A percentile compares a stretch with the other conserved stretches of the same genome.
Evolutionary conservation across 805 yeast species (phyloP).

Genomic region (Lachancea fermentati): DNA sequence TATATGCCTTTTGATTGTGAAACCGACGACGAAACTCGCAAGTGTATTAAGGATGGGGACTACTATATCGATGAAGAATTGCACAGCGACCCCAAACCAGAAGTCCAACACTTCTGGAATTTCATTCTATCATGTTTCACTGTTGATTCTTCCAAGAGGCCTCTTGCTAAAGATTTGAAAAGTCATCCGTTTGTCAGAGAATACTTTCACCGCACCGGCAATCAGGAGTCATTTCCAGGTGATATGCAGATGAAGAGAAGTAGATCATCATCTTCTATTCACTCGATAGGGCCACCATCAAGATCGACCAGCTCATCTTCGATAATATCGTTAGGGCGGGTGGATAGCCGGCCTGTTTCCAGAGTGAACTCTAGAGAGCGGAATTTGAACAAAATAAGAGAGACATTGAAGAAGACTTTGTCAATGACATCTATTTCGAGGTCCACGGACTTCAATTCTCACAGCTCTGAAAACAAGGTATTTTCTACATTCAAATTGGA

Average conservation of each 20-base stretch:
- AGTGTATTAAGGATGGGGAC: slow-evolving; percentile 56
- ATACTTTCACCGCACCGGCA: slow-evolving; percentile 12
- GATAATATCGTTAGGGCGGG: background rate
- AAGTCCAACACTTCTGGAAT: slow-evolving; percentile 43
- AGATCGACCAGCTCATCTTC: slow-evolving; percentile 12
- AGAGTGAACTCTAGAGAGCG: slow-evolving; percentile 12
- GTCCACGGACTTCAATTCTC: background rate
- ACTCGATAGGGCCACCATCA: slow-evolving; percentile 20
- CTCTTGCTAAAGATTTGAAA: slow-evolving; percentile 40
- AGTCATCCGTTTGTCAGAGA: slow-evolving; percentile 38
- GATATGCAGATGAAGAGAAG: slow-evolving; percentile 11
- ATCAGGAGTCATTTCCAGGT: slow-evolving; percentile 3
- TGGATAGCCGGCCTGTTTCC: background rate
- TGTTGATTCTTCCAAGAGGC: slow-evolving; percentile 41
- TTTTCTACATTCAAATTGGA: slow-evolving; percentile 29
- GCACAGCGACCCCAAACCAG: slow-evolving; percentile 47
- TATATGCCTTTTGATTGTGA: slow-evolving; percentile 78
- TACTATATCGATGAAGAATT: slow-evolving; percentile 56
- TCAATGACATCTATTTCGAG: slow-evolving; percentile 13
- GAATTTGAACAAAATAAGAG: slow-evolving; percentile 17
- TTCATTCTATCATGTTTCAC: slow-evolving; percentile 52
- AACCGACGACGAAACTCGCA: slow-evolving; percentile 57
- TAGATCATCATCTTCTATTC: slow-evolving; percentile 21
- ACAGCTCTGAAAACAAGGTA: slow-evolving; percentile 1
- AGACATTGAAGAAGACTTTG: slow-evolving; percentile 24